These are phyloP conservation scores for Dacryopinax primogenitus DNA, from an alignment of 768 basidiomycete genomes.

Conservation along the genomic window DNA sequence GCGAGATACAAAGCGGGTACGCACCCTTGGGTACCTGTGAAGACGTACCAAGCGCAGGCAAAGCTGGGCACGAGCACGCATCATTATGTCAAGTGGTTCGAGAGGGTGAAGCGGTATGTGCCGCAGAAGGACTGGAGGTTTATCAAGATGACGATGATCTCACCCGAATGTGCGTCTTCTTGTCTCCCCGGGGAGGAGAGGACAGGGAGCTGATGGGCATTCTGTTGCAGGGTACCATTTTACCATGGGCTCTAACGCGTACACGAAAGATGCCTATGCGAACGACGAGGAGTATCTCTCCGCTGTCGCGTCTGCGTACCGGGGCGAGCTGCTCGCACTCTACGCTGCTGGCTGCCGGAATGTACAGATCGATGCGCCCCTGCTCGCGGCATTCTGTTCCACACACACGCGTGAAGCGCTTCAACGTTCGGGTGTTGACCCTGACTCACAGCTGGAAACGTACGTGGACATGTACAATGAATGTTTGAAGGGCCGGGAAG, in stretches of 20 bases:
- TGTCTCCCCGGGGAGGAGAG: constrained; percentile 41
- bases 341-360: constrained; percentile 35
- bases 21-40: not conserved
- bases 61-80: not conserved
- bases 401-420: constrained; percentile 43
- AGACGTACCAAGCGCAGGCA: not conserved
- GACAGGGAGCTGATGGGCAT: no score
- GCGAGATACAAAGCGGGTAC: not conserved
- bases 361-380: constrained; percentile 38
- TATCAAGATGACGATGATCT: constrained; percentile 59
- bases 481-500: constrained; percentile 17
- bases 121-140: constrained; percentile 43
- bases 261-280: constrained; percentile 39
- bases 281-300: constrained; percentile 44
- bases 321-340: constrained; percentile 34
- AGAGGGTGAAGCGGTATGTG: constrained; percentile 16
- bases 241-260: constrained; percentile 13
- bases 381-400: constrained; percentile 52
- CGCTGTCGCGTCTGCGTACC: constrained; percentile 38
- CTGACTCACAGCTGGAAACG: constrained; percentile 50
- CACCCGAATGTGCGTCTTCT: constrained; percentile 61
- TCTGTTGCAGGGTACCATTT: constrained; percentile 18
- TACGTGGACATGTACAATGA: constrained; percentile 46
- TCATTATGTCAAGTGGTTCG: constrained; percentile 13
- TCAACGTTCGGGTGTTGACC: constrained; percentile 43